A percentile compares a stretch with the other conserved stretches of the same genome.
phyloP scores from a whole-genome alignment of 495 filamentous ascomycete species.

The Podospora didyma region DNA sequence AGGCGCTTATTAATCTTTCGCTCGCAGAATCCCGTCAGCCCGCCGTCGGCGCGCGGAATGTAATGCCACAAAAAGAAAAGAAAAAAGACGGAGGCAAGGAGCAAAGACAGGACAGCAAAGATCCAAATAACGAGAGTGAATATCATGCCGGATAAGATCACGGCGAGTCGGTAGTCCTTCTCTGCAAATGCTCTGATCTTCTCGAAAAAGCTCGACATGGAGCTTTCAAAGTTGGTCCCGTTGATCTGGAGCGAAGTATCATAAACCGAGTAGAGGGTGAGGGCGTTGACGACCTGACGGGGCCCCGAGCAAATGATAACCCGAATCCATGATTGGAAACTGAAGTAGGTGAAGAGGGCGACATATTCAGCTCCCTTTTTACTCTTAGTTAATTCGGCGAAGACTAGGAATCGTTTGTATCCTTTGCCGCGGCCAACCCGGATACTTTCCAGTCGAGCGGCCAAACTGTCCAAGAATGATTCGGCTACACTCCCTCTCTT shows the following conservation, averaged over 20 bases:
- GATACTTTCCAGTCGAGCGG: conserved; percentile 75
- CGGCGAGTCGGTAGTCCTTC: conserved; percentile 67
- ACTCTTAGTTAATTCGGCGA: conserved; percentile 85
- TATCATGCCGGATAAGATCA: conserved; percentile 82
- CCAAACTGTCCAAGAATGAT: conserved; percentile 83
- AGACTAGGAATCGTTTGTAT: conserved; percentile 87
- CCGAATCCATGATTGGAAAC: conserved; percentile 88
- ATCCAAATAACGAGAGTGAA: conserved; percentile 91
- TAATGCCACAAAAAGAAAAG: conserved; percentile 85
- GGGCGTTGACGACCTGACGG: conserved; percentile 80
- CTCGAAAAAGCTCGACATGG: conserved; percentile 62
- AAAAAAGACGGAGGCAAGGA: conserved; percentile 71
- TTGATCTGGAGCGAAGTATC: conserved; percentile 62
- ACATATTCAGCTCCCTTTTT: conserved; percentile 88
- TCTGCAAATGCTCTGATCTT: conserved; percentile 70
- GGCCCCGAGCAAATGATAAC: conserved; percentile 86
- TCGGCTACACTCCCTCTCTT: conserved; percentile 81
- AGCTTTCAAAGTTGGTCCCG: conserved; percentile 52
- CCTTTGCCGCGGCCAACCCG: conserved; percentile 62
- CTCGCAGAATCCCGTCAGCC: conserved; percentile 77
- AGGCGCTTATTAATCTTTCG: conserved; percentile 82
- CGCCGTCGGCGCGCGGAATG: conserved; percentile 74
- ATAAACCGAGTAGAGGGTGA: conserved; percentile 78
- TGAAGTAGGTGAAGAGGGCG: conserved; percentile 90
- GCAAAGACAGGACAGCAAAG: conserved; percentile 69